Evolutionary conservation across 345 rosid genomes (phyloP), one percentile per base, ranked within the genome.

Genomic region (Syzygium jambos): DNA sequence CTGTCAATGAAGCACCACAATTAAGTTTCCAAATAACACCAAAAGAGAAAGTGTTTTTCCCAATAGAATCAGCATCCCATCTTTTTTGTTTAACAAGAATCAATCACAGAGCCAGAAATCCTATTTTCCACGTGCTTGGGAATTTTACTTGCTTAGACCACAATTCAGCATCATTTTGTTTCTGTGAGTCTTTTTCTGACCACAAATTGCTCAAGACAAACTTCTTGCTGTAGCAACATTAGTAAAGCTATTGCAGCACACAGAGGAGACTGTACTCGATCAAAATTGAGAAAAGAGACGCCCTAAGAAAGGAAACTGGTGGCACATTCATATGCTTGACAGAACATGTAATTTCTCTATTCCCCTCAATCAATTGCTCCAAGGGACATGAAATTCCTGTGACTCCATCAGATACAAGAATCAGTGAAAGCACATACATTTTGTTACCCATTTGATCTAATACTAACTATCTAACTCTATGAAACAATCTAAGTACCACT

Each of bases 1-100:
- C 99, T 97, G 91, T 89, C 89, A 77, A 84, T 83, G 85, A 9
- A 73, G 80, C 7, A 38, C 49, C 13, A 0, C 46, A 0, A 34
- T 73, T 19, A 73, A 34, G 13, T 34, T 68, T 10, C 25, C 46
- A 34, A 38, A 19, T 5, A 73, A 34, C 25, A 38, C 80, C 80
- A 73, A 73, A 5, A 73, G 1, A 73, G 49, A 46, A 34, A 73
- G 78, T 65, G 11, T 3, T 65, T 30, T 30, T 30, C 22, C 46
- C 46, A 4, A 34, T 65, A 68, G 46, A 68, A 17, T 34, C 78
- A 34, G 78, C 78, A 68, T 68, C 25, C 23, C 3, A 5, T 34
- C 78, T 68, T 68, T 34, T 3, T 4, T 17, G 25, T 34, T 21
- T 65, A 30, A 55, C 86, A 80, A 84, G 61, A 63, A 82, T 51